Evolutionary conservation across 805 yeast genomes (phyloP).

Genomic region (Teunomyces stri): DNA sequence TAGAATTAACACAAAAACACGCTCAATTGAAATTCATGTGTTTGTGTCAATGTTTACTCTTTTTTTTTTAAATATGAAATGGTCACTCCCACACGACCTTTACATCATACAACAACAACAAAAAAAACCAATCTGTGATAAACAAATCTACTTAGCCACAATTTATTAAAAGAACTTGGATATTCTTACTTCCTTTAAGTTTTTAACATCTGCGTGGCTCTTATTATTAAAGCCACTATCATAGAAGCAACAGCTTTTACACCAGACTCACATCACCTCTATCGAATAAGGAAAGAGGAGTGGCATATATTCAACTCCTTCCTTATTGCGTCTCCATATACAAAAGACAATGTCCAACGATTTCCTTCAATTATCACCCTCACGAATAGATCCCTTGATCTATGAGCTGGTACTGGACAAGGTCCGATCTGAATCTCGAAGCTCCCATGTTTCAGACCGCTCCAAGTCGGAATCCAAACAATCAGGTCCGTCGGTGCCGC

Average conservation of each 20-base stretch:
- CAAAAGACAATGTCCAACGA: slow-evolving; percentile 24
- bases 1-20: slow-evolving; percentile 1
- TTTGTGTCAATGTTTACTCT: slow-evolving; percentile 1
- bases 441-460: background rate
- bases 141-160: background rate
- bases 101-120: background rate
- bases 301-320: background rate
- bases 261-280: background rate
- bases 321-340: background rate
- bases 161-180: background rate
- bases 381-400: slow-evolving; percentile 35
- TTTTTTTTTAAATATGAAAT: background rate
- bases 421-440: background rate
- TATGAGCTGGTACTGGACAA: slow-evolving; percentile 13
- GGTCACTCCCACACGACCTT: slow-evolving; percentile 1
- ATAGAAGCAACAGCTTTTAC: background rate
- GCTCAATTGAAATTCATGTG: background rate
- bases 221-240: background rate
- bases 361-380: slow-evolving; percentile 36
- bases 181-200: background rate
- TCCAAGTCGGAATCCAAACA: slow-evolving; percentile 1
- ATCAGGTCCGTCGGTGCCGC: slow-evolving; percentile 12
- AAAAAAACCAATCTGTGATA: background rate
- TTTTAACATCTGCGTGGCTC: background rate
- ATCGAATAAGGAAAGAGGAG: background rate